These are phyloP conservation scores for Yarrowia divulgata DNA, from an alignment of 805 yeast species.

Conservation along the genomic window DNA sequence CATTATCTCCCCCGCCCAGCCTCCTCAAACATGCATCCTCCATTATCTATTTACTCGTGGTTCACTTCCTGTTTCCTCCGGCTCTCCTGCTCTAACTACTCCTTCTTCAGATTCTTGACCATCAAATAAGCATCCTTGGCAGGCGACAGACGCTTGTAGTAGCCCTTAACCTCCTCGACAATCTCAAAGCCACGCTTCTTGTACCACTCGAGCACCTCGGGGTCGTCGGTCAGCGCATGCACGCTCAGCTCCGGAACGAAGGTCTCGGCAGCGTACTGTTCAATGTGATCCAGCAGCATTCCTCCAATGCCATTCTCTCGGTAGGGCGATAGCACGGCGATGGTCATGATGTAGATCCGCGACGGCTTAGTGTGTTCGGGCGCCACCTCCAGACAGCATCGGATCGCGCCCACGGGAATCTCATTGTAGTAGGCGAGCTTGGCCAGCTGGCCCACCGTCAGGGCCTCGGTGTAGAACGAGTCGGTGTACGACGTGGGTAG, in stretches of 20 bases:
- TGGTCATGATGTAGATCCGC: constrained; percentile 66
- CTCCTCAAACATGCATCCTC: not conserved
- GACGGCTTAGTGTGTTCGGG: constrained; percentile 59
- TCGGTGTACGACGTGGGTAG: constrained; percentile 63
- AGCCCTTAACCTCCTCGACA: constrained; percentile 53
- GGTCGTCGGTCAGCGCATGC: constrained; percentile 60
- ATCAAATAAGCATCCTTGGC: constrained; percentile 58
- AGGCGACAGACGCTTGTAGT: constrained; percentile 56
- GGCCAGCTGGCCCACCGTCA: constrained; percentile 59
- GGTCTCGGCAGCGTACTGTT: constrained; percentile 61
- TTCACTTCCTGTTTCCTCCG: not conserved
- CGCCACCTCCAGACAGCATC: constrained; percentile 56
- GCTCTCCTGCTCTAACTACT: not conserved
- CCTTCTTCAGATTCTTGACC: constrained; percentile 36
- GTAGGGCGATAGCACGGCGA: constrained; percentile 74
- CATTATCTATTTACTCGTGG: not conserved
- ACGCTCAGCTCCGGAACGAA: constrained; percentile 61
- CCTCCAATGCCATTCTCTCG: constrained; percentile 67
- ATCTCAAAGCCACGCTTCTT: constrained; percentile 57
- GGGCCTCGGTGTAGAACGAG: constrained; percentile 59
- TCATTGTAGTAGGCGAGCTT: constrained; percentile 73
- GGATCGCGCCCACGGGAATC: constrained; percentile 80
- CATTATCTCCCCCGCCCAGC: too few relatives aligned
- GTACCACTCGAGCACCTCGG: constrained; percentile 60
- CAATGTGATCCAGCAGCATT: constrained; percentile 62